These are phyloP conservation scores for Colletotrichum lindemuthianum DNA, from an alignment of 2,329 filamentous ascomycete species.

Conservation along the genomic window DNA sequence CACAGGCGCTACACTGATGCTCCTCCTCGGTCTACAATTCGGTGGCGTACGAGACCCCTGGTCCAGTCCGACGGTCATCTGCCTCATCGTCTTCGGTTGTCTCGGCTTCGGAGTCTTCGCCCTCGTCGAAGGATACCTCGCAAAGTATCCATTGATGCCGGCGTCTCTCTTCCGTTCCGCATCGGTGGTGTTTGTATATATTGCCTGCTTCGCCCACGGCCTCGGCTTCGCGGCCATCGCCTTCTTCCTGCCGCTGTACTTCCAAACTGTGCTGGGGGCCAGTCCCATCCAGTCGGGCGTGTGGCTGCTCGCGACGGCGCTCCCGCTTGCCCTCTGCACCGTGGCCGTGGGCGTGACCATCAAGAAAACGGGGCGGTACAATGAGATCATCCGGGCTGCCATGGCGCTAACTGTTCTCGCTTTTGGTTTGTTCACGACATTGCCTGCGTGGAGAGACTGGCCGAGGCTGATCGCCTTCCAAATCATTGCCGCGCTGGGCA, in stretches of 20 bases:
- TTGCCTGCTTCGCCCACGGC: constrained; percentile 77
- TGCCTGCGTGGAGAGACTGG: constrained; percentile 65
- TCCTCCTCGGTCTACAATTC: constrained; percentile 86
- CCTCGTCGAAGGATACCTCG: constrained; percentile 77
- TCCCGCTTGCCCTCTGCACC: constrained; percentile 73
- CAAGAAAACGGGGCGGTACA: constrained; percentile 74
- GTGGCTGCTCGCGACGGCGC: constrained; percentile 76
- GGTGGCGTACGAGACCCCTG: constrained; percentile 82
- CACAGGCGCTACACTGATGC: constrained; percentile 83
- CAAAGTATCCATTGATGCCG: constrained; percentile 83
- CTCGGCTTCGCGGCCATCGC: constrained; percentile 80
- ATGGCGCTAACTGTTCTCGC: constrained; percentile 71
- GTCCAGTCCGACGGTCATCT: constrained; percentile 79
- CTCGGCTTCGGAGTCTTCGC: constrained; percentile 73
- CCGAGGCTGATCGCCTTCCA: constrained; percentile 69
- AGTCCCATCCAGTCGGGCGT: constrained; percentile 78
- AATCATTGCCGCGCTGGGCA: constrained; percentile 70
- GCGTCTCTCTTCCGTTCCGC: constrained; percentile 73
- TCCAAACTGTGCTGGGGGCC: constrained; percentile 77
- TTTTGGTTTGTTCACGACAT: constrained; percentile 70
- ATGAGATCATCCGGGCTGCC: constrained; percentile 67
- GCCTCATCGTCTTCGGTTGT: constrained; percentile 79
- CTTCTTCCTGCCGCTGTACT: constrained; percentile 88
- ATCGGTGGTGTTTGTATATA: constrained; percentile 73
- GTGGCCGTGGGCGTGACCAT: constrained; percentile 66